Evolutionary conservation across 352 stramenopile species (phyloP).

Genomic region (Synura sp.): DNA sequence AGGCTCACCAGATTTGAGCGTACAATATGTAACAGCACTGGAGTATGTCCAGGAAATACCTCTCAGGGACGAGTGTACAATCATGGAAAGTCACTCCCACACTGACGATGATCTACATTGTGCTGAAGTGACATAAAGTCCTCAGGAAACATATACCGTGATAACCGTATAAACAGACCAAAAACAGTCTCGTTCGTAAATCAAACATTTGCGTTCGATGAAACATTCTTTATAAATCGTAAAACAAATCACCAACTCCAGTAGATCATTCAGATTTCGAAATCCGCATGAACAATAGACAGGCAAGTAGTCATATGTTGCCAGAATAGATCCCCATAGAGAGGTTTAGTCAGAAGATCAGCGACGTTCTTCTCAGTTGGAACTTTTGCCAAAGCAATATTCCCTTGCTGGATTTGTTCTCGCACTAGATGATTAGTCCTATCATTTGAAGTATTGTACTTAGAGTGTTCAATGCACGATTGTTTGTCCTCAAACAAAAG

Average conservation of each 20-base stretch:
- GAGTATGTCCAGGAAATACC: no score
- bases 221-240: slow-evolving; percentile 25
- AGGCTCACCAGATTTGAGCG: neutral
- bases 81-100: slow-evolving; percentile 32
- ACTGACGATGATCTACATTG: slow-evolving; percentile 37
- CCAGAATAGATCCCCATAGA: slow-evolving; percentile 20
- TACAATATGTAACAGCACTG: slow-evolving; percentile 39
- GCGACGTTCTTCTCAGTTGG: slow-evolving; percentile 32
- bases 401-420: slow-evolving; percentile 34
- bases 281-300: slow-evolving; percentile 6
- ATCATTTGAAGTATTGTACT: no score
- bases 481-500: slow-evolving; percentile 25
- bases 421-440: slow-evolving; percentile 30
- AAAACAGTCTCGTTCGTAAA: slow-evolving; percentile 6
- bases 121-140: slow-evolving; percentile 36
- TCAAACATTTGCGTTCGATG: no score
- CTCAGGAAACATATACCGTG: slow-evolving; percentile 1
- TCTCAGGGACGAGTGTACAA: slow-evolving; percentile 31
- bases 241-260: slow-evolving; percentile 1
- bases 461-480: neutral
- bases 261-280: slow-evolving; percentile 7
- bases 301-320: slow-evolving; percentile 30
- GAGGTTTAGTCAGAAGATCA: slow-evolving; percentile 36
- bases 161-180: slow-evolving; percentile 13
- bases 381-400: slow-evolving; percentile 27